A percentile compares a stretch with the other conserved stretches of the same genome.
phyloP scores from a whole-genome alignment of 306 rosid species.

The Prunus campanulata region DNA sequence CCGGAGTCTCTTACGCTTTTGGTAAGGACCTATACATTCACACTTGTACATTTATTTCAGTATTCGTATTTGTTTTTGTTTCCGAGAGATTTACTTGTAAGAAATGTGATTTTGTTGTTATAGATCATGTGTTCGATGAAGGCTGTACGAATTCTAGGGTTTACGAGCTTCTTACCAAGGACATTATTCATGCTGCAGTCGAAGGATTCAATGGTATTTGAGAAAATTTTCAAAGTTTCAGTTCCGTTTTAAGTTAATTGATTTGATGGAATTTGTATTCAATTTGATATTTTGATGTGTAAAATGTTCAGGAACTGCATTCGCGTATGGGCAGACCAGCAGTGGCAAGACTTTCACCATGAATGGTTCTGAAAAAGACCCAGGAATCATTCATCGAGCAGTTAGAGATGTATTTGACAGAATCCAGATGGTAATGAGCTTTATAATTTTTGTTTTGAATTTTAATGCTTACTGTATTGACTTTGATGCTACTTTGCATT shows the following conservation, averaged over 20 bases:
- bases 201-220: slow-evolving; percentile 82
- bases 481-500: slow-evolving; percentile 8
- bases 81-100: background rate
- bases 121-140: slow-evolving; percentile 88
- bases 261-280: background rate
- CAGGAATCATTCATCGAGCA: slow-evolving; percentile 77
- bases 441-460: background rate
- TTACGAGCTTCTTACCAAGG: slow-evolving; percentile 77
- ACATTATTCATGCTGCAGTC: slow-evolving; percentile 78
- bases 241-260: background rate
- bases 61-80: background rate
- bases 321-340: slow-evolving; percentile 98
- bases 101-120: background rate
- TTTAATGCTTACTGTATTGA: slow-evolving; percentile 15
- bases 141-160: slow-evolving; percentile 62
- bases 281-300: slow-evolving; percentile 11
- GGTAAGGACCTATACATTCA: slow-evolving; percentile 32
- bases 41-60: background rate
- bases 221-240: background rate
- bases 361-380: slow-evolving; percentile 82
- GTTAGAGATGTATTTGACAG: slow-evolving; percentile 75
- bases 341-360: slow-evolving; percentile 99
- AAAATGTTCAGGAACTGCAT: slow-evolving; percentile 74
- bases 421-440: slow-evolving; percentile 54
- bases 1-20: slow-evolving; percentile 71